Base-by-base conservation (phyloP, 306 rosid species). In the Gillenia trifoliata region DNA sequence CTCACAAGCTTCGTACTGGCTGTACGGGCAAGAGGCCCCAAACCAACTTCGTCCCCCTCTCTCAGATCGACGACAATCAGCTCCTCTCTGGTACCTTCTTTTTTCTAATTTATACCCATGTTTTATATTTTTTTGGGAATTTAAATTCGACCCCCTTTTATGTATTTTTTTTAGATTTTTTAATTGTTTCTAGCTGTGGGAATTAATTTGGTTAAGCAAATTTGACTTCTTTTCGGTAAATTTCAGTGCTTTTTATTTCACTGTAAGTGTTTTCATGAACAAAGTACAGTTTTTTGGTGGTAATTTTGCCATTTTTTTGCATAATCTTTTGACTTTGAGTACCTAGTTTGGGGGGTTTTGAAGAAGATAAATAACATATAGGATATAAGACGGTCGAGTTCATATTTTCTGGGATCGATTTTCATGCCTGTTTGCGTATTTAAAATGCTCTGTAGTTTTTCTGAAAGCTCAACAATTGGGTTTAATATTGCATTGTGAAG, bases 1-100 rank as follows among this genome's bases (percentile, higher is more conserved):
- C 90, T 40, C 99, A 94, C 87, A 94, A 94, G 78, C 74, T 25
- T 36, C 93, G 88, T 52, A 81, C 85, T 11, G 87, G 89, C 25
- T 94, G 99, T 72, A 87, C 78, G 0, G 99, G 99, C 22, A 90
- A 86, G 83, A 88, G 96, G 82, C 76, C 72, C 57, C 91, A 75
- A 71, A 86, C 92, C 50, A 78, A 87, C 11, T 89, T 84, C 75
- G 84, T 94, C 64, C 96, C 99, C 19, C 56, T 94, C 65, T 92
- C 93, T 41, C 87, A 89, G 79, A 92, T 94, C 50, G 81, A 89
- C 72, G 95, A 94, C 50, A 72, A 70, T 69, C 63, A 77, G 70
- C 78, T 94, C 31, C 71, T 92, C n/a, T 94, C 99, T 3, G 99
- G 98, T 94, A 86, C 74, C 30, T 28, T 65, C 11, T n/a, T 41